Base-by-base conservation (phyloP, 1,139 yeast species). In the Diutina sp. region DNA sequence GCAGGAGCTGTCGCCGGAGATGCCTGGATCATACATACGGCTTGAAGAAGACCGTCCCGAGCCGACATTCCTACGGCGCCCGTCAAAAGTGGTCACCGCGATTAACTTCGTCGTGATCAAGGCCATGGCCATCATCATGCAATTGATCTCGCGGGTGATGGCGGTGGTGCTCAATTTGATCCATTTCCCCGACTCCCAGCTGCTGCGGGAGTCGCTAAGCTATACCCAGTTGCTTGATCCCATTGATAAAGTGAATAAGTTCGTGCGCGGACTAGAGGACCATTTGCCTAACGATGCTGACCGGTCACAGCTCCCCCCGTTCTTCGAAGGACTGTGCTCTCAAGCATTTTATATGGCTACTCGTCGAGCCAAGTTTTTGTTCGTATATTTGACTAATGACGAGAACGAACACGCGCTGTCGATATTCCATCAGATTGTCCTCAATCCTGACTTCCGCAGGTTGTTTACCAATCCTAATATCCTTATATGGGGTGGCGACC, bases 401-500 rank as follows among this genome's bases (percentile, higher is more conserved):
- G 82, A 84, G 58, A 85, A 87, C 65, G 93, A 87, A 60, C 80
- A 82, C 57, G 77, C 85, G 0, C 68, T 73, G 44, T 68, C 70
- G 4, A 82, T 88, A 58, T 80, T 84, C 58, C 69, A 77, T n/a
- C 75, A 77, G 14, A 77, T 87, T 4, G 69, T 90, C 51, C 71
- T 84, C 46, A 75, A 81, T 61, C 78, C 77, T 1, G 70, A 70
- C 44, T 83, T 90, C 57, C 70, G 80, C 7, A 70, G 72, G 9
- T 71, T 85, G 55, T 70, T 88, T 55, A 57, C 61, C 77, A 56
- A 73, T 78, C 63, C 62, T 8, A 56, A 61, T 54, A 68, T 84
- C 3, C 64, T 90, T 3, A 72, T 90, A 5, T 93, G 98, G 98
- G 96, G 95, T 46, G 97, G 97, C 8, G 87, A 88, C 66, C 81